Evolutionary conservation across 768 basidiomycete species (phyloP), one percentile per base, ranked within the genome.

Genomic region (Amanita jacksonii): DNA sequence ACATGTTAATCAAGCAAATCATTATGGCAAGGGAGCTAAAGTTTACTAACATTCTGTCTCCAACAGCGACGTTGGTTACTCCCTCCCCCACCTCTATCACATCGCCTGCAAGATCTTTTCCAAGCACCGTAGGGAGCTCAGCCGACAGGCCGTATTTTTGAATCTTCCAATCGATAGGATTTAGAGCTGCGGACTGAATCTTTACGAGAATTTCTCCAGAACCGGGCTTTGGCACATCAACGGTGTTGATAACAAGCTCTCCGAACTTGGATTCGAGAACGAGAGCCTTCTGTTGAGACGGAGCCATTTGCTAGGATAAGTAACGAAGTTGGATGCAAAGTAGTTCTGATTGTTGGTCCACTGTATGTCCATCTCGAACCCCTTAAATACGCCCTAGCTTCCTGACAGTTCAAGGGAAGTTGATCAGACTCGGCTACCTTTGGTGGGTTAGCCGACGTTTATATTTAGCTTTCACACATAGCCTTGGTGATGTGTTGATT

Each of bases 131-230:
- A 1, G 72, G 72, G 46, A 46, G 43, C 13, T 63, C 47, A n/a
- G 70, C 34, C 45, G 62, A 57, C 10, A 59, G 27, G 1, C 50
- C 57, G 22, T 50, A 54, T 33, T 59, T 57, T 32, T 54, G 54
- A 28, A 54, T 52, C 41, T 60, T 59, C 61, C 64, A 69, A 54
- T 67, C 71, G 46, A 66, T 51, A n/a, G 74, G 76, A 52, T 77
- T 74, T 6, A 76, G 58, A 5, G 64, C 66, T 3, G 61, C 55
- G 0, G 68, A 51, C 28, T 61, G 51, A 36, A 70, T 47, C 50
- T 68, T 67, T 44, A 75, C 57, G 34, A 75, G 59, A 10, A 74
- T 46, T 43, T 73, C 64, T 8, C 64, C 64, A 2, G 57, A 52
- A 4, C 65, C 62, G 8, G 70, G 70, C 43, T 56, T 49, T 22